Base-by-base conservation (phyloP, 441 rosid species). In the Mallotus japonicus region DNA sequence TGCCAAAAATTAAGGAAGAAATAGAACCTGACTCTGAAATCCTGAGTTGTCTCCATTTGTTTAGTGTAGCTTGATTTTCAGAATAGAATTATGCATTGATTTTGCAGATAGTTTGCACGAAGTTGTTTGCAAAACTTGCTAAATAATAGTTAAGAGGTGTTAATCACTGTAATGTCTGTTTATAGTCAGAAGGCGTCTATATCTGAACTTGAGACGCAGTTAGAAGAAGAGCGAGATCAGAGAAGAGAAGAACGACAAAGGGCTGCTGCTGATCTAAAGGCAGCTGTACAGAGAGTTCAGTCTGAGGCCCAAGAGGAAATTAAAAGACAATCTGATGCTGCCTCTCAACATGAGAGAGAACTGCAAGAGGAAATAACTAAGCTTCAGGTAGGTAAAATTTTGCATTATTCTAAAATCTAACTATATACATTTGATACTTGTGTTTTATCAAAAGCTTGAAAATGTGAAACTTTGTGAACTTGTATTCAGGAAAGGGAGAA, bases 151-250 rank as follows among this genome's bases (percentile, higher is more conserved):
- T 28, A 54, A 75, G 55, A 59, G 14, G 47, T 54, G n/a, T 58
- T 70, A 57, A 69, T 78, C 22, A 3, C 44, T 34, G 55, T 58
- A 34, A 61, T 85, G 54, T 67, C 69, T 78, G 6, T 65, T 83
- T 89, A 73, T 82, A 95, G 98, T 82, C 98, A 88, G 81, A 91
- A 90, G 83, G 82, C 84, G 70, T 84, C 96, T 61, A 88, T 90
- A 73, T 84, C 80, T 78, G 92, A 89, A 78, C 86, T 95, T 70
- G 89, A 89, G 82, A 75, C 76, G 58, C 89, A 77, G 68, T 81
- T 95, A 75, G 95, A 88, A 74, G 97, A 91, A 79, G 98, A 95
- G 82, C 85, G 88, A 80, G 87, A 87, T 58, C 97, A 87, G 80
- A 91, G 95, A 87, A 89, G 78, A 82, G 90, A 85, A 77, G 99